These are phyloP conservation scores for Chlorociboria aeruginascens DNA, from an alignment of 495 filamentous ascomycete genomes.

Conservation along the genomic window DNA sequence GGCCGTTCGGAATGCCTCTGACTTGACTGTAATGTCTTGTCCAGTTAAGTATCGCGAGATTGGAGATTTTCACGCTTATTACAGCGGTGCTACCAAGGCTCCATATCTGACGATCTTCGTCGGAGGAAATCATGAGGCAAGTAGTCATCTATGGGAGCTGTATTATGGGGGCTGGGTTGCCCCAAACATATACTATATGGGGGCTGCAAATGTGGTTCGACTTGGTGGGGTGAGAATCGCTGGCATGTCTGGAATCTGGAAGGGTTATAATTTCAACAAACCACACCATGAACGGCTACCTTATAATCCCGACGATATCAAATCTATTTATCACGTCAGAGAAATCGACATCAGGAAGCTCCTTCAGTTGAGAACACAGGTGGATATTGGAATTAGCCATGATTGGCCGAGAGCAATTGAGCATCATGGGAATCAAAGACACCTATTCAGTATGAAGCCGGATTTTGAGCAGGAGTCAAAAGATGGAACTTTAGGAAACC, in stretches of 20 bases:
- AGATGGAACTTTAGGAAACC: constrained; percentile 61
- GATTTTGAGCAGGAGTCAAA: constrained; percentile 62
- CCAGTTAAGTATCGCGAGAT: constrained; percentile 73
- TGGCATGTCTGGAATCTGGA: constrained; percentile 91
- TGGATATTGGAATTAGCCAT: constrained; percentile 85
- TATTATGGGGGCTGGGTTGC: constrained; percentile 97
- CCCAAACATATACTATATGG: constrained; percentile 92
- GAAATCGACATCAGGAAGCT: constrained; percentile 88
- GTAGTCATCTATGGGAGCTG: constrained; percentile 75
- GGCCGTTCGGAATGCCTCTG: constrained; percentile 77
- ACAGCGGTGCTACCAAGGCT: constrained; percentile 61
- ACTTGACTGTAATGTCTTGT: constrained; percentile 77
- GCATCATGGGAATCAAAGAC: constrained; percentile 48
- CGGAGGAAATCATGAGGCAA: constrained; percentile 89
- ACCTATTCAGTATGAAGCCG: constrained; percentile 57
- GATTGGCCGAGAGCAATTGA: constrained; percentile 88
- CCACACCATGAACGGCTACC: constrained; percentile 79
- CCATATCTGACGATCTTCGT: constrained; percentile 88
- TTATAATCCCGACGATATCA: constrained; percentile 59
- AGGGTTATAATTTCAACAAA: constrained; percentile 69
- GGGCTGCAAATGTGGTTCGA: constrained; percentile 76
- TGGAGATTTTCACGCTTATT: constrained; percentile 88
- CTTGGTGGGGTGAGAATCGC: constrained; percentile 77
- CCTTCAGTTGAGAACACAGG: constrained; percentile 66
- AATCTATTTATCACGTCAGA: constrained; percentile 74